phyloP scores from a whole-genome alignment of 495 filamentous ascomycete genomes.

The Tuber magnatum region DNA sequence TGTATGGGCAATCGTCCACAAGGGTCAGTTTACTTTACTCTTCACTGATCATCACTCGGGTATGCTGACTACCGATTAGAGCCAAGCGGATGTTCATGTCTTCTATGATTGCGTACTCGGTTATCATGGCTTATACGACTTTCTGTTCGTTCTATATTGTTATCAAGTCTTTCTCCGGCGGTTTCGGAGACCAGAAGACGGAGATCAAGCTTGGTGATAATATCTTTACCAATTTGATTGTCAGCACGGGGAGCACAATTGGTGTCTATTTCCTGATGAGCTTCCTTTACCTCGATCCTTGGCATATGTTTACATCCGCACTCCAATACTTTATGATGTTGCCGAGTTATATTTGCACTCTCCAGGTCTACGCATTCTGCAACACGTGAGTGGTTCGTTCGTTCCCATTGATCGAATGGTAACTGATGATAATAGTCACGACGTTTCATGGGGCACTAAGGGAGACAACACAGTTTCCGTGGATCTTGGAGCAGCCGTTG shows the following conservation, averaged over 20 bases:
- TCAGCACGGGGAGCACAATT: slow-evolving; percentile 79
- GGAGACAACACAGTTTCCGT: slow-evolving; percentile 91
- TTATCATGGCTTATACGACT: slow-evolving; percentile 95
- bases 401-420: background rate
- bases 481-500: slow-evolving; percentile 77
- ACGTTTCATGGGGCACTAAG: slow-evolving; percentile 98
- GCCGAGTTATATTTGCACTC: slow-evolving; percentile 88
- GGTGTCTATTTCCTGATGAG: slow-evolving; percentile 94
- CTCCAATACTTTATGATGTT: slow-evolving; percentile 91
- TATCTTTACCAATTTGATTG: slow-evolving; percentile 87
- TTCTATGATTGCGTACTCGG: slow-evolving; percentile 74
- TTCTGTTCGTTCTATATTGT: slow-evolving; percentile 84
- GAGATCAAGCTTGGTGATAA: slow-evolving; percentile 64
- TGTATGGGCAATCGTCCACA: slow-evolving; percentile 98
- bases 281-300: slow-evolving; percentile 94
- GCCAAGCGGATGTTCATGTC: slow-evolving; percentile 84
- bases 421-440: slow-evolving; percentile 49
- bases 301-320: slow-evolving; percentile 96
- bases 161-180: slow-evolving; percentile 58
- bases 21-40: slow-evolving; percentile 49
- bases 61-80: slow-evolving; percentile 39
- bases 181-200: slow-evolving; percentile 43
- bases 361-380: slow-evolving; percentile 98
- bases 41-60: background rate
- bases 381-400: slow-evolving; percentile 54